A percentile compares a stretch with the other conserved stretches of the same genome.
Conservation (phyloP, 371 early-diverging fungal species). For the Phascolomyces articulosus region DNA sequence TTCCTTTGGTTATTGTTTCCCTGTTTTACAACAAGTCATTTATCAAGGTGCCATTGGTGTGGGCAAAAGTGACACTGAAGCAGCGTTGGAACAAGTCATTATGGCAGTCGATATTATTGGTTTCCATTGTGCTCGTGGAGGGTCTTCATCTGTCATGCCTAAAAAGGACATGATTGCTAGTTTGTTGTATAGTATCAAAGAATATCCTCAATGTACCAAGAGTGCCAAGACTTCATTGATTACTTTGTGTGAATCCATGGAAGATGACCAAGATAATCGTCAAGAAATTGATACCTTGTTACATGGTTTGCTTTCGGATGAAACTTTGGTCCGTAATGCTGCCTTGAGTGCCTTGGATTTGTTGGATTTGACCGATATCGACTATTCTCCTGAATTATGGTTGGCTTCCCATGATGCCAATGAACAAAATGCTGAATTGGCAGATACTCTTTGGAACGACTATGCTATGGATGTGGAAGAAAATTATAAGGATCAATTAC, state of each 20-base stretch:
- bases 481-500: constrained; percentile 54
- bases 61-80: constrained; percentile 47
- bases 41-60: constrained; percentile 68
- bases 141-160: constrained; percentile 65
- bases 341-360: constrained; percentile 75
- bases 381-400: constrained; percentile 67
- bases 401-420: constrained; percentile 65
- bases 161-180: constrained; percentile 74
- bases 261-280: constrained; percentile 47
- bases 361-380: constrained; percentile 70
- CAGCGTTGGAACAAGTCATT: constrained; percentile 74
- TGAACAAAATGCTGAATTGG: constrained; percentile 69
- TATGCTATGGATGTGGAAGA: constrained; percentile 66
- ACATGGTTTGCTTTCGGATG: constrained; percentile 72
- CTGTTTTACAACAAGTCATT: constrained; percentile 74
- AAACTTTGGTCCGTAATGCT: constrained; percentile 79
- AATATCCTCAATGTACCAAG: constrained; percentile 67
- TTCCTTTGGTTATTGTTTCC: constrained; percentile 84
- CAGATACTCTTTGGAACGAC: constrained; percentile 80
- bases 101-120: constrained; percentile 78
- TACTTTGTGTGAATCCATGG: constrained; percentile 73
- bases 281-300: constrained; percentile 71
- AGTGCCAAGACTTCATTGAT: constrained; percentile 64
- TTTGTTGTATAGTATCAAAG: constrained; percentile 72
- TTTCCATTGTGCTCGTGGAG: constrained; percentile 64